phyloP scores from a whole-genome alignment of 139 green algal species.

The Chlamydomonas eustigma region DNA sequence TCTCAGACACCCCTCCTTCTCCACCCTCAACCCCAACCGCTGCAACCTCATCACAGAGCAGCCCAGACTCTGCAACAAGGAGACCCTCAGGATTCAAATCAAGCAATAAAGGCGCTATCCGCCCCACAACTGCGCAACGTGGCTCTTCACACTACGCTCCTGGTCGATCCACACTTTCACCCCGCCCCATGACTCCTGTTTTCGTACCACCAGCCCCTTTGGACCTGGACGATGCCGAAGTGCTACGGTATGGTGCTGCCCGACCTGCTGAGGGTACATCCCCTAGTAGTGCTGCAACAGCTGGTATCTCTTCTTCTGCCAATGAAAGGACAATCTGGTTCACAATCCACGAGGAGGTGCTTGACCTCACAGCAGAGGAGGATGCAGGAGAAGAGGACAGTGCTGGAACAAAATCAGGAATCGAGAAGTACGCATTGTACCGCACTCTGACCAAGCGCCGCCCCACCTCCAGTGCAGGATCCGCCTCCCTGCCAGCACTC shows the following conservation, averaged over 20 bases:
- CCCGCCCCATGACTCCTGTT: background rate
- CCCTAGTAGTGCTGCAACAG: background rate
- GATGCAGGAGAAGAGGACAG: background rate
- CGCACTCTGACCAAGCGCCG: background rate
- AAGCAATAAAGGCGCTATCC: background rate
- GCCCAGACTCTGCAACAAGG: background rate
- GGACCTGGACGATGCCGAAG: background rate
- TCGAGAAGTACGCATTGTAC: background rate
- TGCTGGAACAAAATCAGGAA: background rate
- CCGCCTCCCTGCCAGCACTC: background rate
- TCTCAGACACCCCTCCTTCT: background rate
- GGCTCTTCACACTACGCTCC: background rate
- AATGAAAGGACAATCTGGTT: background rate
- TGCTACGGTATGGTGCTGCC: background rate
- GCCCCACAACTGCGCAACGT: background rate
- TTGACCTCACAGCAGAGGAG: background rate
- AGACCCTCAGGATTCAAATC: background rate
- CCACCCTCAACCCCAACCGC: background rate
- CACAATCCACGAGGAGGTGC: background rate
- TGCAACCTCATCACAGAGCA: no score
- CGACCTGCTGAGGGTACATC: background rate
- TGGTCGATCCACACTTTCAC: background rate
- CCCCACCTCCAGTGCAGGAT: background rate
- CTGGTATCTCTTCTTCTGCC: background rate
- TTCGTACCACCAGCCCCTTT: background rate